Evolutionary conservation across 228 moss, liverwort and hornwort species (phyloP).

Genomic region (Sphagnum magellanicum): DNA sequence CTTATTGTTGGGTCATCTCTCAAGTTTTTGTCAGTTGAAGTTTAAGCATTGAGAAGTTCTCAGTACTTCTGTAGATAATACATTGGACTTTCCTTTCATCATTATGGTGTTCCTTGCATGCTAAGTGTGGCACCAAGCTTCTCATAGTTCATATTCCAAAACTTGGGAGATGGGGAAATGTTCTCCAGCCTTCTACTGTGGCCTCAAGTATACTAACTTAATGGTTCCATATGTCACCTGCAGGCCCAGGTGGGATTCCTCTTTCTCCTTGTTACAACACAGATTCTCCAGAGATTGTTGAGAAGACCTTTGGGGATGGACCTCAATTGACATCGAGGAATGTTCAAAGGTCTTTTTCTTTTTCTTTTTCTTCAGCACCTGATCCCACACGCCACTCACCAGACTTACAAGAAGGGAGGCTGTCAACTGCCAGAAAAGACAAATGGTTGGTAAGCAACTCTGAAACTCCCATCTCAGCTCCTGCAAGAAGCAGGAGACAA

Average conservation of each 20-base stretch:
- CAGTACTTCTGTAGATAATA: no score
- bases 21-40: no score
- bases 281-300: slow-evolving; percentile 1
- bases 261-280: slow-evolving; percentile 23
- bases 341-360: slow-evolving; percentile 53
- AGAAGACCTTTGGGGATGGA: slow-evolving; percentile 28
- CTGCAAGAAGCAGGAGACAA: slow-evolving; percentile 25
- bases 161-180: no score
- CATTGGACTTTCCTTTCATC: no score
- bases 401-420: slow-evolving; percentile 35
- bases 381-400: slow-evolving; percentile 35
- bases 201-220: no score
- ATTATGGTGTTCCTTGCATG: no score
- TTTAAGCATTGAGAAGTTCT: no score
- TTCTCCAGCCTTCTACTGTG: no score
- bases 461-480: slow-evolving; percentile 26
- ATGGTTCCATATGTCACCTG: slow-evolving; percentile 10
- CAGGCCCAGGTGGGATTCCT: slow-evolving; percentile 21
- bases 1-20: no score
- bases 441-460: slow-evolving; percentile 15
- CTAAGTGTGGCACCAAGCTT: no score
- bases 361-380: slow-evolving; percentile 53
- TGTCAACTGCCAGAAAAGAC: slow-evolving; percentile 45
- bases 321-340: slow-evolving; percentile 43
- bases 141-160: no score